Evolutionary conservation across 306 rosid species (phyloP).

Genomic region (Lathyrus tuberosus): DNA sequence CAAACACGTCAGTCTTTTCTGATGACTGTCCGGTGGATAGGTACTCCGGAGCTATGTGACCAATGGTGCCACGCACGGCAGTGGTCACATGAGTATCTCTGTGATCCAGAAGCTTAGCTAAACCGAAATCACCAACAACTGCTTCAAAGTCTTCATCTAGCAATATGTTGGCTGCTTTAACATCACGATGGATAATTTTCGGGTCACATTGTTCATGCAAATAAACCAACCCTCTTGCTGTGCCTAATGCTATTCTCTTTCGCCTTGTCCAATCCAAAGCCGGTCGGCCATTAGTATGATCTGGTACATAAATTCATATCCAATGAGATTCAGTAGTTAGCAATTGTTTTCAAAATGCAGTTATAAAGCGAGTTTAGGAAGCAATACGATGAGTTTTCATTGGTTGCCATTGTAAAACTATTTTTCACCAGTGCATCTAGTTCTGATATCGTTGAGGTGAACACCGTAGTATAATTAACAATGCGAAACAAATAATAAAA

Average conservation of each 20-base stretch:
- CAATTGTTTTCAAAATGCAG: neutral
- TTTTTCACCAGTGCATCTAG: neutral
- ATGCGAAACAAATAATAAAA: constrained; percentile 1
- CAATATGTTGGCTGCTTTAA: constrained; percentile 95
- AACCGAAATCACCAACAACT: constrained; percentile 97
- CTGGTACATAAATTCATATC: constrained; percentile 53
- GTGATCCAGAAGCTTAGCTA: constrained; percentile 96
- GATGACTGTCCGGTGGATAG: constrained; percentile 96
- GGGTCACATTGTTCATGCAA: constrained; percentile 99
- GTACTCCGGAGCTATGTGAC: constrained; percentile 98
- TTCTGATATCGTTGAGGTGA: neutral
- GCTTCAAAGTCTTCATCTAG: constrained; percentile 95
- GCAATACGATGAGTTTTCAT: neutral
- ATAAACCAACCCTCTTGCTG: constrained; percentile 95
- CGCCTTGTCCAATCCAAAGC: constrained; percentile 90
- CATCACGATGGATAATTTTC: constrained; percentile 95
- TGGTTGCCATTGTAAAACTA: neutral
- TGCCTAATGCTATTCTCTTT: constrained; percentile 94
- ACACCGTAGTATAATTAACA: neutral
- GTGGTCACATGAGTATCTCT: constrained; percentile 98
- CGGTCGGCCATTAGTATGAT: constrained; percentile 72
- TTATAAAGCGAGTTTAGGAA: neutral
- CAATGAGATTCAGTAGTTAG: constrained; percentile 8
- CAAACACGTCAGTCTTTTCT: constrained; percentile 96
- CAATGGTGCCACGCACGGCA: constrained; percentile 97